Percentiles rank a stretch among this genome's conserved stretches.
These are phyloP conservation scores for Lunasporangiospora selenospora DNA, from an alignment of 192 early-diverging fungal species.

Conservation along the genomic window DNA sequence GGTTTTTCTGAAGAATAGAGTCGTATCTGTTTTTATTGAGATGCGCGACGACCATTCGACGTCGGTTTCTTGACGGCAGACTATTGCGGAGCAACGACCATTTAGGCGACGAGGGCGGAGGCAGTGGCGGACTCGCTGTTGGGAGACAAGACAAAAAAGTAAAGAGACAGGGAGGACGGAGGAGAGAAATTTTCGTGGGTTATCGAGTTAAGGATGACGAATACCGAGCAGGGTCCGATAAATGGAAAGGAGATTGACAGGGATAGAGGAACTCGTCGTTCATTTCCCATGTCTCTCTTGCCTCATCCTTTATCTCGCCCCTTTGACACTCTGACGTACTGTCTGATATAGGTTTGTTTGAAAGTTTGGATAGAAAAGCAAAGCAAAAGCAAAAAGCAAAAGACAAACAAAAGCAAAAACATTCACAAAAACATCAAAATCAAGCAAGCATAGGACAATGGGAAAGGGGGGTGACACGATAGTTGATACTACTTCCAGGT, in stretches of 20 bases:
- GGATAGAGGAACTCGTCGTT: background rate
- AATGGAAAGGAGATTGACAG: slow-evolving; percentile 14
- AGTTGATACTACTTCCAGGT: slow-evolving; percentile 96
- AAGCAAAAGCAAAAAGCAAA: background rate
- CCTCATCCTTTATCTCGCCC: no score
- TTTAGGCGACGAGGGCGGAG: slow-evolving; percentile 84
- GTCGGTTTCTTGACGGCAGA: background rate
- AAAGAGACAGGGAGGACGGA: slow-evolving; percentile 25
- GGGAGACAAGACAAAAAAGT: slow-evolving; percentile 29
- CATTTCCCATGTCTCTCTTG: no score
- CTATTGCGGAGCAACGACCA: background rate
- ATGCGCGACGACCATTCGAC: slow-evolving; percentile 3
- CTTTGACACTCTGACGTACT: slow-evolving; percentile 1
- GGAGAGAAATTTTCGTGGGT: slow-evolving; percentile 11
- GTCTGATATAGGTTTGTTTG: background rate
- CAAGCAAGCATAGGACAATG: slow-evolving; percentile 8
- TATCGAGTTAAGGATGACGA: slow-evolving; percentile 4
- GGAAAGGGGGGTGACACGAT: slow-evolving; percentile 3
- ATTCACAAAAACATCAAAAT: background rate
- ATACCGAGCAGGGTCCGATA: slow-evolving; percentile 38
- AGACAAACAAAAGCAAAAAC: slow-evolving; percentile 5
- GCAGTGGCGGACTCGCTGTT: slow-evolving; percentile 82
- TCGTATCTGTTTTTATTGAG: slow-evolving; percentile 28
- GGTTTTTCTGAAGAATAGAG: background rate
- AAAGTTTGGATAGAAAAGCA: background rate